Conservation (phyloP, 2,329 filamentous ascomycete genomes). For the Colletotrichum brevisporum region DNA sequence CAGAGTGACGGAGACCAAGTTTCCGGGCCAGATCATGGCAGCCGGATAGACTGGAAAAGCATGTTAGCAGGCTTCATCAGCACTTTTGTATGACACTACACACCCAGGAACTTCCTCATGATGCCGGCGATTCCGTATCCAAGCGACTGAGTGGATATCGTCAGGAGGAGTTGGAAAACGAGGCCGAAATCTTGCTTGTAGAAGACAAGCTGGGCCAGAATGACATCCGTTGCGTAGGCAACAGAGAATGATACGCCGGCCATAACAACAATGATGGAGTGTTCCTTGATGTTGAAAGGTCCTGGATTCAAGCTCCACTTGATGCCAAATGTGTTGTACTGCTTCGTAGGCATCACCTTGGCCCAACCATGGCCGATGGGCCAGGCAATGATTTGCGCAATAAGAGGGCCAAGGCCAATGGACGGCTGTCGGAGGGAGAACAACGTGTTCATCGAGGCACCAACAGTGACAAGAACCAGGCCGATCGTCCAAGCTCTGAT, state of each 20-base stretch:
- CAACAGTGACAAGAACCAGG: constrained; percentile 67
- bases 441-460: constrained; percentile 74
- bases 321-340: constrained; percentile 66
- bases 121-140: constrained; percentile 80
- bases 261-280: constrained; percentile 78
- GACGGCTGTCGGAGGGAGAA: constrained; percentile 74
- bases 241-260: constrained; percentile 79
- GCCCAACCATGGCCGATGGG: constrained; percentile 75
- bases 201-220: constrained; percentile 79
- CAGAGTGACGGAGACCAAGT: constrained; percentile 75
- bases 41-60: constrained; percentile 68
- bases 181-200: constrained; percentile 80
- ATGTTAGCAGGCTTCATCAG: constrained; percentile 7
- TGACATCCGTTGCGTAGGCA: constrained; percentile 81
- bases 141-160: constrained; percentile 77
- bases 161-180: constrained; percentile 75
- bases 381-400: constrained; percentile 76
- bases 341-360: constrained; percentile 63
- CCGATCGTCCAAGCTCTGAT: constrained; percentile 76
- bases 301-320: constrained; percentile 75
- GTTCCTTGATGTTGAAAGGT: constrained; percentile 80
- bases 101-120: constrained; percentile 74
- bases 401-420: constrained; percentile 72
- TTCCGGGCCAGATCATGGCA: constrained; percentile 82
- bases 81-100: constrained; percentile 37